Conservation (phyloP, 768 basidiomycete genomes). For the Phylloporus arenicola region DNA sequence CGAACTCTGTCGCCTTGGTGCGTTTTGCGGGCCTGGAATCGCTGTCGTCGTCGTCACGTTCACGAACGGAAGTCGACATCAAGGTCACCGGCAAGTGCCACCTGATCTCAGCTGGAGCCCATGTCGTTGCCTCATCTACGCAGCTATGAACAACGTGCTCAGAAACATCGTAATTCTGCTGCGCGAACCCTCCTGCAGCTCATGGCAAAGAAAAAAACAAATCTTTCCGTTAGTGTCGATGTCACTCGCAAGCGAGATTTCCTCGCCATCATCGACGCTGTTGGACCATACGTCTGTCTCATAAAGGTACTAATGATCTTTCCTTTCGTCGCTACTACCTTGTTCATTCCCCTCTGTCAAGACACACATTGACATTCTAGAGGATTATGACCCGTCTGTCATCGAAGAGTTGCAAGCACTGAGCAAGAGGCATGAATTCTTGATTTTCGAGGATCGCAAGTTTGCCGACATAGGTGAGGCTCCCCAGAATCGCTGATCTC, state of each 20-base stretch:
- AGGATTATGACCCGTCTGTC: constrained; percentile 77
- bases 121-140: constrained; percentile 38
- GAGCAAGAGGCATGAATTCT: constrained; percentile 78
- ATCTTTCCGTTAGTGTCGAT: constrained; percentile 95
- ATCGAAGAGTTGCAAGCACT: constrained; percentile 66
- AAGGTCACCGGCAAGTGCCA: background rate
- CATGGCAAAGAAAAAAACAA: constrained; percentile 83
- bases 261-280: constrained; percentile 78
- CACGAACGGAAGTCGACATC: constrained; percentile 35
- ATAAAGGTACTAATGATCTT: constrained; percentile 70
- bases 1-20: constrained; percentile 28
- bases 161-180: constrained; percentile 61
- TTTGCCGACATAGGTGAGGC: constrained; percentile 93
- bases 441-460: constrained; percentile 98
- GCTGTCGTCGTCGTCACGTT: constrained; percentile 46
- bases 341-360: constrained; percentile 36
- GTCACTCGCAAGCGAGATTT: constrained; percentile 77
- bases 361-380: constrained; percentile 96
- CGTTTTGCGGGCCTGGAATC: constrained; percentile 38
- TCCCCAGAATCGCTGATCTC: background rate
- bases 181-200: constrained; percentile 73
- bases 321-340: constrained; percentile 4
- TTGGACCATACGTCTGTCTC: constrained; percentile 87
- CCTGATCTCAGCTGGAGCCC: background rate
- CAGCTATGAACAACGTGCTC: constrained; percentile 60